Evolutionary conservation across 768 basidiomycete species (phyloP), one percentile per base, ranked within the genome.

Genomic region (Trametopsis cervina): DNA sequence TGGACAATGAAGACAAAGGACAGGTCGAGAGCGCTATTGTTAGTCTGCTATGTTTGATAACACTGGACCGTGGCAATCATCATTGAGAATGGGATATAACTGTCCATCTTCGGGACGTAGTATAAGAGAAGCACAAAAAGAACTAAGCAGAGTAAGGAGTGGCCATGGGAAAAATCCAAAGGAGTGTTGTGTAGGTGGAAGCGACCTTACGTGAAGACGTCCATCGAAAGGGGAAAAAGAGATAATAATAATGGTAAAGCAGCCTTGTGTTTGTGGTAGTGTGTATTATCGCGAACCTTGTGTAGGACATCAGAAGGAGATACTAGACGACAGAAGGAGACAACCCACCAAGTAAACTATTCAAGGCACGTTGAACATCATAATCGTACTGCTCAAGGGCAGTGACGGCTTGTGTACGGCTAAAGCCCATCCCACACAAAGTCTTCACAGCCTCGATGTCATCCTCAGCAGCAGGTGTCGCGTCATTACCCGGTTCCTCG

Each of bases 401-500:
- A 11, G 75, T 75, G 5, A 97, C 78, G 0, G 90, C 89, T 61
- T 93, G 83, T 13, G 70, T 64, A 36, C 94, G 78, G 52, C 77
- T 83, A 71, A 98, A 97, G 21, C 95, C 95, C 93, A 97, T 96
- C 17, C 75, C 77, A 40, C 81, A 81, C 35, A 98, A 69, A 60
- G 86, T 82, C 59, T 82, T 87, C 18, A 93, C 85, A 1, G 82
- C 69, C 52, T 83, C 81, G 11, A 82, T 80, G 49, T 92, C 87
- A 53, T 86, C 86, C 23, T 81, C 82, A 11, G 72, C 70, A 11
- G 75, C 75, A 1, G 83, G 78, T 2, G 81, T 76, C 36, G 9
- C 29, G 20, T 42, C 42, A 20, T 24, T 41, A 15, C 1, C 25
- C 20, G 42, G 29, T 51, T 78, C 76, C 22, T 67, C 63, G 20